These are phyloP conservation scores for Linnemannia hyalina DNA, from an alignment of 192 early-diverging fungal genomes.

Conservation along the genomic window DNA sequence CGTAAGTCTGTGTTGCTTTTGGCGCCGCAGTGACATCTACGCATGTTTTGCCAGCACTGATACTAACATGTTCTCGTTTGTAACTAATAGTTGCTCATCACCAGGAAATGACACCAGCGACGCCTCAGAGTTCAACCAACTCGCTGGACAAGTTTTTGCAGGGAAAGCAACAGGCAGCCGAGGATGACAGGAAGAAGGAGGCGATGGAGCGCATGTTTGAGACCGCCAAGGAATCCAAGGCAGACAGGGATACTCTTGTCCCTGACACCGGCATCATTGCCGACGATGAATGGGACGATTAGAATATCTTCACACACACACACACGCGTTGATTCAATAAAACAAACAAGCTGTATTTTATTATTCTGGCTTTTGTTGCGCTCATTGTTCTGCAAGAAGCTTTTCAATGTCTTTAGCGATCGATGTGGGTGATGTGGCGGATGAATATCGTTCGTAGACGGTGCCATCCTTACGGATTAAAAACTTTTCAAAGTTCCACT, in stretches of 20 bases:
- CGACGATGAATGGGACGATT: constrained; percentile 53
- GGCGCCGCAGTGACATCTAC: background rate
- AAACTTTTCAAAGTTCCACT: constrained; percentile 93
- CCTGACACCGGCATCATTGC: constrained; percentile 42
- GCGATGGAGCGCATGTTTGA: constrained; percentile 56
- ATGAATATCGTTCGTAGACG: constrained; percentile 70
- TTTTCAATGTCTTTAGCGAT: constrained; percentile 72
- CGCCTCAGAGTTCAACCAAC: constrained; percentile 24
- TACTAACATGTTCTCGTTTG: background rate
- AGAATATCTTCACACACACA: background rate
- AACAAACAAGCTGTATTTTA: background rate
- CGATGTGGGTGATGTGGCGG: constrained; percentile 68
- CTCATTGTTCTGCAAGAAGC: constrained; percentile 49
- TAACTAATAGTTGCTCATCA: constrained; percentile 32
- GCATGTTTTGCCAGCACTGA: background rate
- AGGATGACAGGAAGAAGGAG: constrained; percentile 38
- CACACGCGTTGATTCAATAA: background rate
- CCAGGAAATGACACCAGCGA: constrained; percentile 17
- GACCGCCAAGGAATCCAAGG: constrained; percentile 49
- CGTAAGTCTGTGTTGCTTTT: constrained; percentile 16
- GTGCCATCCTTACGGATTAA: constrained; percentile 73
- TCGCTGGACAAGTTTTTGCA: constrained; percentile 50
- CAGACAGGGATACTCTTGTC: constrained; percentile 46
- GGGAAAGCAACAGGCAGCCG: constrained; percentile 46
- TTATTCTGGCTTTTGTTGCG: background rate